Base-by-base conservation (phyloP, 139 green algal genomes). In the Eudorina sp. region DNA sequence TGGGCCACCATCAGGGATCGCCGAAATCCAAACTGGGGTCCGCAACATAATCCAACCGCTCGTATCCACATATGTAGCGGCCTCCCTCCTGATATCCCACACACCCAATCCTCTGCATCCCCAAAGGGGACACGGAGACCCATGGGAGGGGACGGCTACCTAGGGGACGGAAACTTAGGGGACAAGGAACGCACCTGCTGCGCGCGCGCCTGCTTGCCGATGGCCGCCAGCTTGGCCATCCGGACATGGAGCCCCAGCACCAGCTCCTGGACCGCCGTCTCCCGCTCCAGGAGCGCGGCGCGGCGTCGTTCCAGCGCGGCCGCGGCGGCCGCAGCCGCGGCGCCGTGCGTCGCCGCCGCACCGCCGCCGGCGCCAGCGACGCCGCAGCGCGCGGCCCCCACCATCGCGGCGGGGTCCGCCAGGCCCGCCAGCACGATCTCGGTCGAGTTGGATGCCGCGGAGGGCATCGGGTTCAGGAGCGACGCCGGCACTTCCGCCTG, bases 241-340 rank as follows among this genome's bases (percentile, higher is more conserved):
- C 68, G 48, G 36, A 81, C 11, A 38, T 88, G 83, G 11, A 88
- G 68, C 14, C 68, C 68, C 51, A 88, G 27, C 4, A 46, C 83
- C 36, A 76, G 41, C 51, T 81, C 48, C 68, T 88, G 83, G 0
- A 88, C n/a, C 5, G 31, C 83, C 3, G 68, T 60, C 48, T 88
- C 83, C 0, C 69, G 83, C 27, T 66, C 83, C 68, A 45, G 3
- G 48, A 82, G 18, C 16, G 83, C 83, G 14, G 38, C 68, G 3
- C 83, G 83, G 9, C 83, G 66, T 36, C 46, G 27, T 68, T 88
- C 83, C 68, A 88, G 83, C 13, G 83, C 83, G 2, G 80, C 80
- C 0, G 60, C 38, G 16, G 79, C 55, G 6, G 82, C 66, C 0
- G 66, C 81, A 16, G 29, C 43, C 3, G 79, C 58, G n/a, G n/a